A percentile compares a stretch with the other conserved stretches of the same genome.
phyloP scores from a whole-genome alignment of 306 rosid species.

The Albizia julibrissin region DNA sequence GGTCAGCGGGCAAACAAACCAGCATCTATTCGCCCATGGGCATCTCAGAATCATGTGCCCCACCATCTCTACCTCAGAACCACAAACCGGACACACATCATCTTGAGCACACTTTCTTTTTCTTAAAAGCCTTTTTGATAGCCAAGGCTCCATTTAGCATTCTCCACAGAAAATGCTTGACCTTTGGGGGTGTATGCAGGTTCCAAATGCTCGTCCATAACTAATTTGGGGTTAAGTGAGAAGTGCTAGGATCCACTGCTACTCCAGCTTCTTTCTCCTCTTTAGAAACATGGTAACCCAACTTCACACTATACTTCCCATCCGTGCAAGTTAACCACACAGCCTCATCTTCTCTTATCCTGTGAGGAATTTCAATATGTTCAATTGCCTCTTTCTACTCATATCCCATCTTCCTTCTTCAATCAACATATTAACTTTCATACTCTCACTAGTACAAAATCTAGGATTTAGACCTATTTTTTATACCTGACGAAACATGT shows the following conservation, averaged over 20 bases:
- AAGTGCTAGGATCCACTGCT: too few relatives aligned
- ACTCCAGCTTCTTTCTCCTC: not conserved
- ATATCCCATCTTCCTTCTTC: not conserved
- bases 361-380: too few relatives aligned
- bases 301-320: not conserved
- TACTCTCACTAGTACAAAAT: too few relatives aligned
- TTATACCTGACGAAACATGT: too few relatives aligned
- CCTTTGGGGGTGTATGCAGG: too few relatives aligned
- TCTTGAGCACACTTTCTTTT: not conserved
- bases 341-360: not conserved
- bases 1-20: not conserved
- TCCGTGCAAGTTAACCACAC: not conserved
- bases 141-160: not conserved
- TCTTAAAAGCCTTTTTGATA: not conserved
- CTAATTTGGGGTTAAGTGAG: too few relatives aligned
- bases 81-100: not conserved
- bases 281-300: not conserved
- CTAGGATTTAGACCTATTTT: too few relatives aligned
- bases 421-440: too few relatives aligned
- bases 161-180: too few relatives aligned
- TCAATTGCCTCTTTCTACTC: too few relatives aligned
- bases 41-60: not conserved
- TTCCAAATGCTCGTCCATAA: too few relatives aligned
- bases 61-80: too few relatives aligned
- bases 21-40: not conserved